phyloP scores from a whole-genome alignment of 768 basidiomycete species.

The Boletus eberwhitei region DNA sequence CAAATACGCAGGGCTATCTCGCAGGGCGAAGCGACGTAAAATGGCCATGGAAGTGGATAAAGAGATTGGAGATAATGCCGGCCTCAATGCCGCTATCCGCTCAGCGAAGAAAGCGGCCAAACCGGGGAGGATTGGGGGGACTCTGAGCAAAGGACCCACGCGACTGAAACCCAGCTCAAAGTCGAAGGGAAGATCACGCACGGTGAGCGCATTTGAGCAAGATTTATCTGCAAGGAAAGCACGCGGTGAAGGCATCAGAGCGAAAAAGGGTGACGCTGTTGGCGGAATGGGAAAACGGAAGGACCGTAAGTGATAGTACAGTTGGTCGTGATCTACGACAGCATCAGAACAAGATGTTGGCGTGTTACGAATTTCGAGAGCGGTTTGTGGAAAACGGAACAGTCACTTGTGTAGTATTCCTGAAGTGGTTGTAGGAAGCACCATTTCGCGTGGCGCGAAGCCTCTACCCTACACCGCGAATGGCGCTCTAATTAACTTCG shows the following conservation, averaged over 20 bases:
- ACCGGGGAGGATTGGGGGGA: conserved; percentile 71
- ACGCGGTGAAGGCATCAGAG: conserved; percentile 56
- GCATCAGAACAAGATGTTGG: neutral
- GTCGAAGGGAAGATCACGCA: conserved; percentile 30
- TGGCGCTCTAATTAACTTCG: conserved; percentile 19
- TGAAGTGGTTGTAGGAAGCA: conserved; percentile 23
- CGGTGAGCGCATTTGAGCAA: conserved; percentile 49
- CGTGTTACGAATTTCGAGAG: neutral
- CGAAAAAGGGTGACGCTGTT: conserved; percentile 58
- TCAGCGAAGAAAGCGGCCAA: conserved; percentile 77
- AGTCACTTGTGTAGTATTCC: neutral
- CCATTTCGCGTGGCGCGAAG: conserved; percentile 28
- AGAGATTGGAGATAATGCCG: conserved; percentile 50
- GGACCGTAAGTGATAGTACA: conserved; percentile 34
- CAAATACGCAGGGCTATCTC: conserved; percentile 79
- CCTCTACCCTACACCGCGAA: conserved; percentile 19
- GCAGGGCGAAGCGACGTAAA: conserved; percentile 84
- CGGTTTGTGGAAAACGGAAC: neutral
- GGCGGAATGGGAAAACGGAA: conserved; percentile 51
- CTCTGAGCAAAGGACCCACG: conserved; percentile 36
- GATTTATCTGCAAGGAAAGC: conserved; percentile 51
- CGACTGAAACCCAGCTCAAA: conserved; percentile 34
- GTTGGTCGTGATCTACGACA: neutral
- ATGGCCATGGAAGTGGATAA: conserved; percentile 80
- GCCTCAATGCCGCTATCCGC: conserved; percentile 74